phyloP scores from a whole-genome alignment of 805 yeast genomes.

The Yarrowia sp. region DNA sequence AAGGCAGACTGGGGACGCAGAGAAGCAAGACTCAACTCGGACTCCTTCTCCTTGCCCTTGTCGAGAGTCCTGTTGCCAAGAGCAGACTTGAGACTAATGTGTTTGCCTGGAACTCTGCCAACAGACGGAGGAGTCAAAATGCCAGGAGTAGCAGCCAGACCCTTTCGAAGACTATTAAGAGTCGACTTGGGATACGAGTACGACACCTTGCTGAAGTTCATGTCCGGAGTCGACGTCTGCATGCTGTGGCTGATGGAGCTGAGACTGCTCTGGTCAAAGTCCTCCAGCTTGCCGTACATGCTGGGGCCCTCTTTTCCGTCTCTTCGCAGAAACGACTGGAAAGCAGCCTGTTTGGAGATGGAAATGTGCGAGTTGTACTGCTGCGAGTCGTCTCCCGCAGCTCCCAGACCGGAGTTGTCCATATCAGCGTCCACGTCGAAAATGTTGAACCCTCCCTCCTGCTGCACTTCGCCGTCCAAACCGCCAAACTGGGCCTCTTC shows the following conservation, averaged over 20 bases:
- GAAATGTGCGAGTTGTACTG: constrained; percentile 9
- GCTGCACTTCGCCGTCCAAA: background rate
- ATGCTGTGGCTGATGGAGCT: background rate
- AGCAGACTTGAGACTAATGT: background rate
- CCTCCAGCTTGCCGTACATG: constrained; percentile 18
- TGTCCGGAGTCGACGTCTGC: constrained; percentile 6
- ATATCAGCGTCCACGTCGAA: background rate
- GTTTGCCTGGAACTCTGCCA: background rate
- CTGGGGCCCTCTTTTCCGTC: background rate
- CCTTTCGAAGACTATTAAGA: background rate
- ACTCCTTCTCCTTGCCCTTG: background rate
- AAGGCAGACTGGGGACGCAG: background rate
- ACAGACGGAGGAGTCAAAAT: background rate
- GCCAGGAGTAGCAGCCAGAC: background rate
- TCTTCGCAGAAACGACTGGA: background rate
- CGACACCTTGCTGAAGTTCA: background rate
- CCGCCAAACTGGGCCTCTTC: background rate
- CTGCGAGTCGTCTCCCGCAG: background rate
- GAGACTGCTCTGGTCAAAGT: background rate
- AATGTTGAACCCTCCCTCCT: constrained; percentile 7
- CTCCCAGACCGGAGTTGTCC: background rate
- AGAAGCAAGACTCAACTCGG: background rate
- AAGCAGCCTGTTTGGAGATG: background rate
- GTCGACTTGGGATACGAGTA: background rate
- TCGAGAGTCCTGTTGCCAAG: background rate